phyloP scores from a whole-genome alignment of 1,139 yeast species.

The Diutina mesorugosa region DNA sequence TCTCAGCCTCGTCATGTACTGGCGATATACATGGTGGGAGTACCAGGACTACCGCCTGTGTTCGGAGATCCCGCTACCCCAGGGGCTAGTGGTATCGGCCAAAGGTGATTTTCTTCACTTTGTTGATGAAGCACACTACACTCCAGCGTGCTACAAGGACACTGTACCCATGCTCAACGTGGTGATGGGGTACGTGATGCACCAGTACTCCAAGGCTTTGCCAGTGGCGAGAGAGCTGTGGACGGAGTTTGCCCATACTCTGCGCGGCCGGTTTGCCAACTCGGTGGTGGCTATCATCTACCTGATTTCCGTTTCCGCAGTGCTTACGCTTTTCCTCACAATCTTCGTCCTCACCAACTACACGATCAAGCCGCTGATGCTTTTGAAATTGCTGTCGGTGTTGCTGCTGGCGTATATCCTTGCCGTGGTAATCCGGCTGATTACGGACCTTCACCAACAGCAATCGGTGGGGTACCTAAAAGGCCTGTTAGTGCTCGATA shows the following conservation, averaged over 20 bases:
- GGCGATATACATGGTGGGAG: conserved; percentile 18
- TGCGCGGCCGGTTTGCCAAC: conserved; percentile 36
- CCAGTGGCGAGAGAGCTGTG: conserved; percentile 30
- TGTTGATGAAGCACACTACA: conserved; percentile 15
- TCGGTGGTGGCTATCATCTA: conserved; percentile 51
- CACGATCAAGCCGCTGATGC: conserved; percentile 38
- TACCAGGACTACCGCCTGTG: conserved; percentile 20
- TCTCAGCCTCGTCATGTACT: conserved; percentile 16
- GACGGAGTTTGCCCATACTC: conserved; percentile 19
- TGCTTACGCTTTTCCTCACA: conserved; percentile 52
- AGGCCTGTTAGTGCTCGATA: conserved; percentile 34
- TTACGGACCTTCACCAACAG: conserved; percentile 32
- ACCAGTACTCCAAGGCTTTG: conserved; percentile 15
- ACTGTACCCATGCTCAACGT: conserved; percentile 31
- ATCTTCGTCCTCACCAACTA: conserved; percentile 50
- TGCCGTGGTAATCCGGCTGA: conserved; percentile 34
- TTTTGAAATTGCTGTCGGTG: conserved; percentile 31
- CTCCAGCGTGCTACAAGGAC: conserved; percentile 23
- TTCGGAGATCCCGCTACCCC: conserved; percentile 14
- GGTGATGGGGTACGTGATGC: conserved; percentile 21
- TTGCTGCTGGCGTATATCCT: conserved; percentile 43
- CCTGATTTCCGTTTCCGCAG: conserved; percentile 52
- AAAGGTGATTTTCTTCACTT: conserved; percentile 11
- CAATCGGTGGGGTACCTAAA: conserved; percentile 45
- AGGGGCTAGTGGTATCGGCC: conserved; percentile 24